Conservation (phyloP, 306 rosid species). For the Canavalia ensiformis region DNA sequence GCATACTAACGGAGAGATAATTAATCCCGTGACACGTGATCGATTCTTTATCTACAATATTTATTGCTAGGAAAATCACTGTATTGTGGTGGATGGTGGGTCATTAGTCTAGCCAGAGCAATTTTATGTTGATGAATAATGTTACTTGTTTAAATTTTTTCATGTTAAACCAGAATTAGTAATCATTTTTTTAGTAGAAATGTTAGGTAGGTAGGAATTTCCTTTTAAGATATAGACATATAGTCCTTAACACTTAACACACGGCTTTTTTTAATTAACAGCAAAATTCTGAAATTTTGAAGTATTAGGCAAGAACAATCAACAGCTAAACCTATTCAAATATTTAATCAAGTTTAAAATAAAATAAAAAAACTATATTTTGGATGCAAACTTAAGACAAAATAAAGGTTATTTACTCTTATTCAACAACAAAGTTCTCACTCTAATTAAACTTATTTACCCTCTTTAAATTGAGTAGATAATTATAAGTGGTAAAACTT, state of each 20-base stretch:
- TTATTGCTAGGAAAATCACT: background rate
- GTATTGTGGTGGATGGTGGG: constrained; percentile 10
- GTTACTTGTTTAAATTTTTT: background rate
- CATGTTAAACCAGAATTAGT: background rate
- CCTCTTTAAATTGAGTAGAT: too few relatives aligned
- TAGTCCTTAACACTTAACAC: background rate
- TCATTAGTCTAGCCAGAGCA: background rate
- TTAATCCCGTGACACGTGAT: background rate
- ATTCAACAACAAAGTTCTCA: too few relatives aligned
- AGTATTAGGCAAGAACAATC: too few relatives aligned
- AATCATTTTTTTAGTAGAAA: background rate
- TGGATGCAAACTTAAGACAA: too few relatives aligned
- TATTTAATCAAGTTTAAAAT: too few relatives aligned
- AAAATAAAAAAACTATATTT: too few relatives aligned
- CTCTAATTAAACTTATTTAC: too few relatives aligned
- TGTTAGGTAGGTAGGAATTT: background rate
- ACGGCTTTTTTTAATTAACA: background rate
- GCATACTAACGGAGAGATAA: background rate
- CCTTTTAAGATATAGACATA: background rate
- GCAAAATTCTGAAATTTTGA: too few relatives aligned
- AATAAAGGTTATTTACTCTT: too few relatives aligned
- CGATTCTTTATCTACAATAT: too few relatives aligned
- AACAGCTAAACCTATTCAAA: too few relatives aligned
- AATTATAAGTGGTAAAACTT: too few relatives aligned
- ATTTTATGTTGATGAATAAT: background rate